phyloP scores from a whole-genome alignment of 2,329 filamentous ascomycete genomes.

The Xylaria sp. region DNA sequence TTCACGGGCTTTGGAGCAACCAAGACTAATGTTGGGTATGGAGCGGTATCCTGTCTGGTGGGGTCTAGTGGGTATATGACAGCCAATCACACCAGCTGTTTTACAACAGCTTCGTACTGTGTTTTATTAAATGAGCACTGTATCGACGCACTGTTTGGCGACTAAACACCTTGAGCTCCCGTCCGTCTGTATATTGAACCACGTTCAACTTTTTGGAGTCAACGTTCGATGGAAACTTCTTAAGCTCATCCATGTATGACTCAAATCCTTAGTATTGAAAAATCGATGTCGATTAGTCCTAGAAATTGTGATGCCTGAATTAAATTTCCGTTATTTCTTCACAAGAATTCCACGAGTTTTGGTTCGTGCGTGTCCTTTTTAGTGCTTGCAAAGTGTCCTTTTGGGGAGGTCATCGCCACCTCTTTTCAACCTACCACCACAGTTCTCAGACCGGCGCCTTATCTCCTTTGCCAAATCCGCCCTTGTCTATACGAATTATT shows the following conservation, averaged over 20 bases:
- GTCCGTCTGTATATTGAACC: not conserved
- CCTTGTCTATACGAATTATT: not conserved
- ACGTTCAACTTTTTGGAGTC: not conserved
- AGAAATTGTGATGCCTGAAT: slow-evolving; percentile 9
- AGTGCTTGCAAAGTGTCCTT: slow-evolving; percentile 41
- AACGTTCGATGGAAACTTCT: not conserved
- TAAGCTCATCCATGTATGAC: not conserved
- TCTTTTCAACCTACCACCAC: slow-evolving; percentile 23
- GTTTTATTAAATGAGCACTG: too few relatives aligned
- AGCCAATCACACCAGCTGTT: slow-evolving; percentile 35
- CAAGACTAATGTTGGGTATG: slow-evolving; percentile 33
- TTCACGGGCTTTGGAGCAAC: slow-evolving; percentile 23
- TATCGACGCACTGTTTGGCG: too few relatives aligned
- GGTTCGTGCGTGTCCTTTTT: slow-evolving; percentile 38
- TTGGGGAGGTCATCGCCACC: slow-evolving; percentile 37
- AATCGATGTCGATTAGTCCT: not conserved
- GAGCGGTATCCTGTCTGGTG: slow-evolving; percentile 32
- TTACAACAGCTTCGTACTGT: slow-evolving; percentile 24
- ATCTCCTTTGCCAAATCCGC: not conserved
- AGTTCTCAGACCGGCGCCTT: not conserved
- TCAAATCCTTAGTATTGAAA: not conserved
- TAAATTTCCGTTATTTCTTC: not conserved
- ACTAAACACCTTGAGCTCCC: too few relatives aligned
- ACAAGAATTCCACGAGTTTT: slow-evolving; percentile 18
- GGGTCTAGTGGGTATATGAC: not conserved